phyloP scores from a whole-genome alignment of 805 yeast genomes.

The Candida yuanshanica region DNA sequence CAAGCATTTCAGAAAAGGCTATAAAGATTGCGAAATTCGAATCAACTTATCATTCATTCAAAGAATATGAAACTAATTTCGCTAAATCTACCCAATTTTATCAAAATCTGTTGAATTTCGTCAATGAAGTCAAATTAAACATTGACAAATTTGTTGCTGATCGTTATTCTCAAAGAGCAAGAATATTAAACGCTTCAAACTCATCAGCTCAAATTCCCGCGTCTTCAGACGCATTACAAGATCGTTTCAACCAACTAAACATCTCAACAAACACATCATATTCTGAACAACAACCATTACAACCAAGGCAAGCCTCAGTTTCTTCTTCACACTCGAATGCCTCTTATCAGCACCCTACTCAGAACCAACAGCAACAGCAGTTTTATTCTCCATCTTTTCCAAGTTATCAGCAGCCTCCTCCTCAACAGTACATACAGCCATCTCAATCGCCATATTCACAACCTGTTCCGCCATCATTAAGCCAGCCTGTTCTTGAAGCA shows the following conservation, averaged over 20 bases:
- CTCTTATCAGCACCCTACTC: constrained; percentile 4
- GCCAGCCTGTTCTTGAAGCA: background rate
- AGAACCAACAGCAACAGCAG: constrained; percentile 4
- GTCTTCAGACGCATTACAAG: constrained; percentile 10
- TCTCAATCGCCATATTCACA: constrained; percentile 9
- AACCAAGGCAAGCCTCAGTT: constrained; percentile 11
- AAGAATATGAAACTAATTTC: constrained; percentile 50
- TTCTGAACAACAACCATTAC: constrained; percentile 3
- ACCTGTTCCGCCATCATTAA: background rate
- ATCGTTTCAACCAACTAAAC: constrained; percentile 17
- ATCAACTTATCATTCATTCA: constrained; percentile 53
- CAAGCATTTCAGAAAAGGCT: constrained; percentile 37
- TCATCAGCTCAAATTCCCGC: constrained; percentile 6
- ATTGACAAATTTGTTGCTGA: constrained; percentile 20
- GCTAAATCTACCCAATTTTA: constrained; percentile 63
- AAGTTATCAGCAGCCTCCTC: constrained; percentile 8
- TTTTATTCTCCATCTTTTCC: constrained; percentile 7
- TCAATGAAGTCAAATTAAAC: constrained; percentile 18
- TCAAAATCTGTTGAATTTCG: constrained; percentile 31
- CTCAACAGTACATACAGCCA: constrained; percentile 6
- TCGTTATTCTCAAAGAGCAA: constrained; percentile 20
- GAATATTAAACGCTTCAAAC: constrained; percentile 9
- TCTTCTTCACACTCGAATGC: constrained; percentile 6
- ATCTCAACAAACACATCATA: constrained; percentile 14
- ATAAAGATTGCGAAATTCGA: constrained; percentile 36